A percentile compares a stretch with the other conserved stretches of the same genome.
These are phyloP conservation scores for Diaporthe longicolla DNA, from an alignment of 2,329 filamentous ascomycete genomes.

Conservation along the genomic window DNA sequence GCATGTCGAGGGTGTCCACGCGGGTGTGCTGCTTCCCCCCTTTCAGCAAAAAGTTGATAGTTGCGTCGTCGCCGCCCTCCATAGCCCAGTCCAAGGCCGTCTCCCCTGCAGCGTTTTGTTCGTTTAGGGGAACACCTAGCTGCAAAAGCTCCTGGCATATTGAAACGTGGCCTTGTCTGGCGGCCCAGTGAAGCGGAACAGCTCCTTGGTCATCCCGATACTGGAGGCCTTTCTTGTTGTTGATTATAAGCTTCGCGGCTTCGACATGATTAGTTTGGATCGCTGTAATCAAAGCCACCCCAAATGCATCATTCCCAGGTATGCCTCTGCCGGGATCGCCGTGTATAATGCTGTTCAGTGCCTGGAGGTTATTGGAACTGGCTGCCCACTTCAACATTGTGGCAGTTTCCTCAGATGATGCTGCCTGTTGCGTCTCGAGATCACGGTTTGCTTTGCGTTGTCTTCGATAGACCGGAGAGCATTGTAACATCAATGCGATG, in stretches of 20 bases:
- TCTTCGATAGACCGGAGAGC: neutral
- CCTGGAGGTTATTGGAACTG: conserved; percentile 6
- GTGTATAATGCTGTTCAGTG: neutral
- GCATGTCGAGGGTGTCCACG: conserved; percentile 8
- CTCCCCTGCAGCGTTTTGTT: neutral
- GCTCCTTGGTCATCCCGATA: neutral
- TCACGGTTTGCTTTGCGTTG: neutral
- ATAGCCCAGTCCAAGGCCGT: conserved; percentile 2
- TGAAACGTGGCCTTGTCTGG: neutral
- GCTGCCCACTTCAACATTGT: conserved; percentile 11
- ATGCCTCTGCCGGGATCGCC: neutral
- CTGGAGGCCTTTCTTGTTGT: neutral
- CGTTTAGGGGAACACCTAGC: neutral
- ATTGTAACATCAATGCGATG: neutral
- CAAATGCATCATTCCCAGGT: conserved; percentile 1
- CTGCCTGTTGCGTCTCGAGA: neutral
- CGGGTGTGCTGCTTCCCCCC: neutral
- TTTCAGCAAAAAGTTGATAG: neutral
- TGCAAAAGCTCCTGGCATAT: conserved; percentile 2
- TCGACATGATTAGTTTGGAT: neutral
- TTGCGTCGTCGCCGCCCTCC: neutral
- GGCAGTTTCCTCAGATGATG: conserved; percentile 3
- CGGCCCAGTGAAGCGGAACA: conserved; percentile 1
- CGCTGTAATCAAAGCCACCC: neutral
- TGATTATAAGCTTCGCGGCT: neutral